phyloP scores from a whole-genome alignment of 2,329 filamentous ascomycete species.

The Incumbomyces delicatus region DNA sequence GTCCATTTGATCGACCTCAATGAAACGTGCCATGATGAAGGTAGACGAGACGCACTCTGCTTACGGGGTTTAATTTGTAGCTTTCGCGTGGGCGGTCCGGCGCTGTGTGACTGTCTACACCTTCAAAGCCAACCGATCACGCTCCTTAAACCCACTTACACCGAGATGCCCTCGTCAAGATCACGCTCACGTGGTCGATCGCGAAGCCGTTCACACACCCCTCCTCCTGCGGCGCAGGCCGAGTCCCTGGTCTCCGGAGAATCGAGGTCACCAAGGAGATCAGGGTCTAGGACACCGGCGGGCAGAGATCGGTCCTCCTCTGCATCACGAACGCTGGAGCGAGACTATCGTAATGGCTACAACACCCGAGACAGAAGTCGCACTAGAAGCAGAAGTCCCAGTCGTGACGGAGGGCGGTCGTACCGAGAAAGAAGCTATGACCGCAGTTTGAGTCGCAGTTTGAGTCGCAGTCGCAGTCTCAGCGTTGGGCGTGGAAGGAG shows the following conservation, averaged over 20 bases:
- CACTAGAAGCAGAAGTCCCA: slow-evolving; percentile 28
- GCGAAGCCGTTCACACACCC: slow-evolving; percentile 17
- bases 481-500: slow-evolving; percentile 24
- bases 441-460: too few species aligned
- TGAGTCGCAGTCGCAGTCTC: slow-evolving; percentile 22
- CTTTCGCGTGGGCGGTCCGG: background rate
- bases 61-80: background rate
- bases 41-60: background rate
- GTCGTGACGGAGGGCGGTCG: slow-evolving; percentile 28
- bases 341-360: slow-evolving; percentile 21
- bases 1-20: background rate
- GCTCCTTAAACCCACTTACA: too few species aligned
- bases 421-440: slow-evolving; percentile 30
- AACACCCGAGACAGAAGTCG: slow-evolving; percentile 15
- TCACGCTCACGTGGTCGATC: slow-evolving; percentile 20
- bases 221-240: slow-evolving; percentile 12
- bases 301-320: slow-evolving; percentile 19
- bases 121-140: too few species aligned
- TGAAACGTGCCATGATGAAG: background rate
- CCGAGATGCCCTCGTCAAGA: slow-evolving; percentile 10
- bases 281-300: background rate
- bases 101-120: background rate
- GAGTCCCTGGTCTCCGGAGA: slow-evolving; percentile 9
- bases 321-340: slow-evolving; percentile 22
- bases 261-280: background rate